These are phyloP conservation scores for Pleurotus tuber-regium DNA, from an alignment of 768 basidiomycete genomes.

Conservation along the genomic window DNA sequence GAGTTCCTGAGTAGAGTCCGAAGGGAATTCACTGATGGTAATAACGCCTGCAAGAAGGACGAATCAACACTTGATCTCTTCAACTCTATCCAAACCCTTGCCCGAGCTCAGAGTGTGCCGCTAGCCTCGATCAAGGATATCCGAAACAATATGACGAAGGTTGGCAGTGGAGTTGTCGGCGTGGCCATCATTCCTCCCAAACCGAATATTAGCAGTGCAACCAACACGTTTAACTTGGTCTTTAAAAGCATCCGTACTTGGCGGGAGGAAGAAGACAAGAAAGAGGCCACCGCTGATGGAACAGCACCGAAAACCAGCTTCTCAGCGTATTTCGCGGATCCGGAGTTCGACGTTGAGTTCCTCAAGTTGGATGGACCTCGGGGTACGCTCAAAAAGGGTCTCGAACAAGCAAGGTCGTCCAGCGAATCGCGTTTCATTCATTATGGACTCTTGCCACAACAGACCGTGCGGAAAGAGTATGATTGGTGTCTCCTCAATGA, in stretches of 20 bases:
- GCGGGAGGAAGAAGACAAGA: slow-evolving; percentile 10
- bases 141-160: not conserved
- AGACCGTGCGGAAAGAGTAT: not conserved
- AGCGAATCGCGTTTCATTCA: slow-evolving; percentile 6
- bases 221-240: slow-evolving; percentile 5
- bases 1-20: slow-evolving; percentile 1
- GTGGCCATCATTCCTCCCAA: slow-evolving; percentile 11
- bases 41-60: slow-evolving; percentile 5
- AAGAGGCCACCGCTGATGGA: slow-evolving; percentile 1
- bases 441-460: not conserved
- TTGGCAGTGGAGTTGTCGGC: not conserved
- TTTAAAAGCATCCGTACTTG: slow-evolving; percentile 1
- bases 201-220: slow-evolving; percentile 1
- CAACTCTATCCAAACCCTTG: not conserved
- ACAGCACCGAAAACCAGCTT: not conserved
- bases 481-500: slow-evolving; percentile 14
- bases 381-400: not conserved
- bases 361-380: slow-evolving; percentile 1
- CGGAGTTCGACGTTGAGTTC: not conserved
- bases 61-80: slow-evolving; percentile 12
- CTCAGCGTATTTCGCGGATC: not conserved
- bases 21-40: not conserved
- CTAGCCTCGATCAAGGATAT: slow-evolving; percentile 2
- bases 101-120: not conserved
- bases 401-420: not conserved